Evolutionary conservation across 2,329 filamentous ascomycete species (phyloP), one percentile per base, ranked within the genome.

Genomic region (Pseudogymnoascus sp.): DNA sequence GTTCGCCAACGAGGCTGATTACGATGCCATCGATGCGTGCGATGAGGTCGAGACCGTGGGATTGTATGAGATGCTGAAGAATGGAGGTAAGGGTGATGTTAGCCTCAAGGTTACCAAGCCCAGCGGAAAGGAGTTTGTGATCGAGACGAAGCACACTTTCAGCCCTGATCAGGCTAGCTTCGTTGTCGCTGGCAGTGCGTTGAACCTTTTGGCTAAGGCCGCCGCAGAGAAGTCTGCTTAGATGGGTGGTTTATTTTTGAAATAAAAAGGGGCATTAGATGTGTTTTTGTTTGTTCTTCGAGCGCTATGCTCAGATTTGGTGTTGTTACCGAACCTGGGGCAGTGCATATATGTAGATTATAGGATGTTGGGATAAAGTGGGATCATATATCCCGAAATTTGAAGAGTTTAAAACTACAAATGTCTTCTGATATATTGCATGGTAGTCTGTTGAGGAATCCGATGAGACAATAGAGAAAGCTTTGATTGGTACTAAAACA

Each of bases 161-260:
- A 95, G 86, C 72, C 83, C 87, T 77, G 94, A 97, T 73, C 94
- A 99, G 80, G 90, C 90, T 64, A 86, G 83, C 0, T 99, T 97
- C 72, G 90, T 99, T 66, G 79, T 99, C 58, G 94, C 94, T 0
- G 94, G 94, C 2, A 96, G 91, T 74, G 94, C 94, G 41, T 75
- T 99, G 76, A 99, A 99, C 76, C 72, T 97, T 74, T 76, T 99
- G 69, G 89, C 92, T 50, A 87, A 87, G 80, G 57, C 57, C 25
- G 57, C 57, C n/a, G 57, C 57, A 2, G 57, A 58, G 36, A 60
- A 60, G 58, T 37, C 57, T 20, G 33, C 57, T 58, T 58, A 36
- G 57, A 37, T 11, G 11, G 12, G 2, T 37, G 33, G 16, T 58
- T 58, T 58, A 58, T 58, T 54, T 54, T 54, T 54, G 28, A 33